Evolutionary conservation across 2,329 filamentous ascomycete genomes (phyloP).

Genomic region (Aspergillus sclerotialis): DNA sequence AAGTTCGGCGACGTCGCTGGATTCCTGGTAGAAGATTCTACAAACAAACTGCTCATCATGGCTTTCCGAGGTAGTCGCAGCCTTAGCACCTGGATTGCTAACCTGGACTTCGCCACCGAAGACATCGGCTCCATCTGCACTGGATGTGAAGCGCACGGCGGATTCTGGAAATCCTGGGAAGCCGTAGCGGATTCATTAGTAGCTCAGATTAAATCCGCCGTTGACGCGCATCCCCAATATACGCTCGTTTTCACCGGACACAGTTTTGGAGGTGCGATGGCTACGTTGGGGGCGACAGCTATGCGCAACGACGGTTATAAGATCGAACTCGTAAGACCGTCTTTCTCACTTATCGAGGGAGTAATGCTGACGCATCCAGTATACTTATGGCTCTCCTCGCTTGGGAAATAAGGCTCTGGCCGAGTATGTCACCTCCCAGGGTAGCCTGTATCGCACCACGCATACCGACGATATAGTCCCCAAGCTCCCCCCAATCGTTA

Average conservation of each 20-base stretch:
- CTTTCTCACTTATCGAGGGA: neutral
- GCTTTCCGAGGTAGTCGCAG: slow-evolving; percentile 29
- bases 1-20: slow-evolving; percentile 38
- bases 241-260: slow-evolving; percentile 44
- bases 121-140: slow-evolving; percentile 35
- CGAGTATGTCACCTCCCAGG: slow-evolving; percentile 31
- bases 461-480: slow-evolving; percentile 34
- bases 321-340: slow-evolving; percentile 36
- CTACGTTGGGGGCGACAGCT: slow-evolving; percentile 40
- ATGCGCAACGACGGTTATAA: slow-evolving; percentile 36
- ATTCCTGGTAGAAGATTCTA: slow-evolving; percentile 41
- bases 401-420: slow-evolving; percentile 34
- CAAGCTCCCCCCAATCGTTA: slow-evolving; percentile 25
- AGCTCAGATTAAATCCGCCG: slow-evolving; percentile 26
- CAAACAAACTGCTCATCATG: slow-evolving; percentile 32
- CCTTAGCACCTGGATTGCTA: slow-evolving; percentile 26
- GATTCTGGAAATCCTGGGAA: slow-evolving; percentile 45
- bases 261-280: slow-evolving; percentile 47
- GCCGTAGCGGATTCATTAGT: slow-evolving; percentile 30
- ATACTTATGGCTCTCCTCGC: slow-evolving; percentile 37
- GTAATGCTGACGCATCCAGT: slow-evolving; percentile 18
- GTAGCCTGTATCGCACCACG: slow-evolving; percentile 30
- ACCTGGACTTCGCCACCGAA: slow-evolving; percentile 20
- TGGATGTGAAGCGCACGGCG: slow-evolving; percentile 37
- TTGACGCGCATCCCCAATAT: slow-evolving; percentile 30